Evolutionary conservation across 2,329 filamentous ascomycete genomes (phyloP), one percentile per base, ranked within the genome.

Genomic region (Paracorniculantispora psalliotae): DNA sequence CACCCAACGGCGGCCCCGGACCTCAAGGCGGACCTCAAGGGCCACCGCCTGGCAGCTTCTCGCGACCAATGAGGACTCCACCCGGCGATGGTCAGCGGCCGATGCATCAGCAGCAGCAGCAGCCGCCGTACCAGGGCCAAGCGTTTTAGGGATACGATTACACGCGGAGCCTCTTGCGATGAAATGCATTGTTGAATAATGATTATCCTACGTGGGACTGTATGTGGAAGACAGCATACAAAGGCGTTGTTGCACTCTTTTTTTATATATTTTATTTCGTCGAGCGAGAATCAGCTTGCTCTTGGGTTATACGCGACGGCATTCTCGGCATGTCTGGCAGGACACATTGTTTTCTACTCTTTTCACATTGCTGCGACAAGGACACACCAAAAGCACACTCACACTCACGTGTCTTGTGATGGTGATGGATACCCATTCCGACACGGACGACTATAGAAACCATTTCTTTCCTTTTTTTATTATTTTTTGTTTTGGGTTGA

Each of bases 61-160:
- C 71, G n/a, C 65, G 70, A 46, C 72, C 70, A 7, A 66, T 75
- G 51, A 67, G 65, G 25, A 61, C 67, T 3, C 57, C 57, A 7
- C 57, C 54, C 3, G 26, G 10, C 7, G 60, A 59, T 13, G 51
- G 50, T 2, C 57, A 59, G 50, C 33, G 60, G 8, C 59, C 60
- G 6, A 51, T 61, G 10, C 59, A 55, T 39, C n/a, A n/a, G n/a
- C 48, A 39, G 9, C 56, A 61, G 12, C 56, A 51, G 41, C 56
- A 28, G 56, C 57, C 44, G n/a, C 69, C 69, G 19, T 71, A 74
- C 49, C 73, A 77, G 51, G 71, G 73, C 12, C 72, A 74, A 53
- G 71, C 71, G 15, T 73, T 73, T 55, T 74, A 65, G 60, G 35
- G 28, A 26, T n/a, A 41, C 23, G 9, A 10, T 26, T 19, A 43